phyloP scores from a whole-genome alignment of 73 alveolate species.

The Blepharisma japonicum region DNA sequence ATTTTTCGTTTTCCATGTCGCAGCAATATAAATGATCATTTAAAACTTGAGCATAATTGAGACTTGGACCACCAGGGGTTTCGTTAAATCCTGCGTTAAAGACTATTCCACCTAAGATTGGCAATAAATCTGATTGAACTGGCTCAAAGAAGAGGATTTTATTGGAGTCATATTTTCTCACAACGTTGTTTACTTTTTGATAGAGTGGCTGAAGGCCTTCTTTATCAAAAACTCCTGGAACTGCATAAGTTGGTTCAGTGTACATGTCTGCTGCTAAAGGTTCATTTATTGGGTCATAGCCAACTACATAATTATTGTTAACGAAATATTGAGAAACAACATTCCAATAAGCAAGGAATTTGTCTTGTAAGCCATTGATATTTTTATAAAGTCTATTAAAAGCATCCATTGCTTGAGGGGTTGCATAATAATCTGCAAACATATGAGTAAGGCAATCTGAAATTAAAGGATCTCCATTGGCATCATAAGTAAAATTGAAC shows the following conservation, averaged over 20 bases:
- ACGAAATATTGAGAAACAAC: constrained; percentile 50
- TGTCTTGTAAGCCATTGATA: constrained; percentile 62
- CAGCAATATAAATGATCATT: constrained; percentile 87
- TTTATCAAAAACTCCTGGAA: constrained; percentile 73
- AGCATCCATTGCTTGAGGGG: constrained; percentile 66
- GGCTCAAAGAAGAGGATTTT: constrained; percentile 81
- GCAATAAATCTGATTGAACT: constrained; percentile 67
- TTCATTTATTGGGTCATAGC: constrained; percentile 84
- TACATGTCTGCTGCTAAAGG: constrained; percentile 72
- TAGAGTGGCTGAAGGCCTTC: constrained; percentile 62
- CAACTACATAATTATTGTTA: constrained; percentile 59
- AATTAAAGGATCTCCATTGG: constrained; percentile 32
- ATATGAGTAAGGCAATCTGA: constrained; percentile 25
- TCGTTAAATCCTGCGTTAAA: constrained; percentile 60
- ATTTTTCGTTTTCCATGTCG: constrained; percentile 52
- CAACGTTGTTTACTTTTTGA: constrained; percentile 54
- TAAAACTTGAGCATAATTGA: constrained; percentile 51
- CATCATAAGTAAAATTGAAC: constrained; percentile 18
- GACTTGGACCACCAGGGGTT: constrained; percentile 62
- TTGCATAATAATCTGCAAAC: constrained; percentile 49
- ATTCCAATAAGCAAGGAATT: constrained; percentile 76
- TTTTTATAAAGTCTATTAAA: constrained; percentile 64
- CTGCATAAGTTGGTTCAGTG: constrained; percentile 42
- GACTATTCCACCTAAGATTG: constrained; percentile 58
- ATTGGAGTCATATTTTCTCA: constrained; percentile 56